Base-by-base conservation (phyloP, 371 early-diverging fungal species). In the Mucor velutinosus region DNA sequence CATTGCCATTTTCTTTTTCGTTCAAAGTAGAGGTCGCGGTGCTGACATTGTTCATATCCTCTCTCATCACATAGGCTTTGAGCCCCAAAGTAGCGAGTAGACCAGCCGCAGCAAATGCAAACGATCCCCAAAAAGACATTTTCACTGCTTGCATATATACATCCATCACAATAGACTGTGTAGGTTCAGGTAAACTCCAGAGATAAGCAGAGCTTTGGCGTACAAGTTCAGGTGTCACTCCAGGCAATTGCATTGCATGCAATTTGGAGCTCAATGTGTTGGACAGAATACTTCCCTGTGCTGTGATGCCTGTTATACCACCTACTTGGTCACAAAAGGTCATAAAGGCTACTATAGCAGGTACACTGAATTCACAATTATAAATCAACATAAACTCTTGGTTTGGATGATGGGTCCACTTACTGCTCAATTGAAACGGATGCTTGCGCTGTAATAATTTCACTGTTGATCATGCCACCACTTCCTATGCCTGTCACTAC, bases 401-500 rank as follows among this genome's bases (percentile, higher is more conserved):
- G n/a, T 15, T 12, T n/a, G 27, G 21, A 25, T 19, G 53, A 51
- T 25, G 3, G 10, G 25, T 17, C 19, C 1, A 23, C 73, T 67
- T 74, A 80, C 81, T 76, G 75, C 67, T 80, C 70, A 32, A 78
- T 56, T 19, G 70, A 25, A 25, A 80, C 81, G 0, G 81, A 80
- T 17, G 76, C 81, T 51, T 80, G 81, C 0, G 81, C 81, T 12
- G 81, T 76, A 30, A 80, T 78, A n/a, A 80, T 80, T 39, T 74
- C 74, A 58, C 75, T 74, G 51, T 84, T 81, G 63, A 89, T 83
- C 76, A 91, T 85, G 6, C 91, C 91, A 30, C 89, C 91, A 25
- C 85, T 87, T 14, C 90, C 93, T 8, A 89, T 62, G 3, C 93
- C 93, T 3, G 89, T 80, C 8, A 86, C 65, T 4, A 80, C 63